phyloP scores from a whole-genome alignment of 805 yeast species.

The Sugiyamaella smithiae region DNA sequence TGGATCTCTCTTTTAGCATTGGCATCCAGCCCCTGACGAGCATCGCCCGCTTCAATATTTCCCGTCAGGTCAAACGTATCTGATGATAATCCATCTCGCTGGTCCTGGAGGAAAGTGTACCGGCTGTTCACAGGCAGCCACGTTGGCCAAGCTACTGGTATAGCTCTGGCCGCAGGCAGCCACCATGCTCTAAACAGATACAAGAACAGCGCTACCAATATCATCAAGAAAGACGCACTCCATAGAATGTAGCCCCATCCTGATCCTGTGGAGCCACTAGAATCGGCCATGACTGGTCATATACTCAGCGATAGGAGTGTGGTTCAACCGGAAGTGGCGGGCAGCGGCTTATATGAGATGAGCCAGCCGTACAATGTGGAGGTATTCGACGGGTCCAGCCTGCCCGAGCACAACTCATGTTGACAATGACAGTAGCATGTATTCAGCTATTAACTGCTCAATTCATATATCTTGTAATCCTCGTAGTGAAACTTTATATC shows the following conservation, averaged over 20 bases:
- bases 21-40: conserved; percentile 60
- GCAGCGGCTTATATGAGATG: too few relatives aligned
- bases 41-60: conserved; percentile 47
- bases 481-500: too few relatives aligned
- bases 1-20: conserved; percentile 50
- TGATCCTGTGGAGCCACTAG: background rate
- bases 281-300: conserved; percentile 1
- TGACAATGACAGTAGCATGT: too few relatives aligned
- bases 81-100: conserved; percentile 59
- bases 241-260: conserved; percentile 11
- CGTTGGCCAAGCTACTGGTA: conserved; percentile 7
- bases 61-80: conserved; percentile 53
- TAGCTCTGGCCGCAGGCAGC: conserved; percentile 14
- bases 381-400: too few relatives aligned
- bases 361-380: too few relatives aligned
- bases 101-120: conserved; percentile 44
- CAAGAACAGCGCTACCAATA: conserved; percentile 11
- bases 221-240: conserved; percentile 9
- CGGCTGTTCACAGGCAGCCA: conserved; percentile 14
- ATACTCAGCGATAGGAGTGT: too few relatives aligned
- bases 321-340: too few relatives aligned
- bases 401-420: too few relatives aligned
- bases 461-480: too few relatives aligned
- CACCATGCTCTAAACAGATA: conserved; percentile 19
- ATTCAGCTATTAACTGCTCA: too few relatives aligned